Percentiles rank a stretch among this genome's conserved stretches.
These are phyloP conservation scores for Spiromastix sp. DNA, from an alignment of 2,329 filamentous ascomycete species.

Conservation along the genomic window DNA sequence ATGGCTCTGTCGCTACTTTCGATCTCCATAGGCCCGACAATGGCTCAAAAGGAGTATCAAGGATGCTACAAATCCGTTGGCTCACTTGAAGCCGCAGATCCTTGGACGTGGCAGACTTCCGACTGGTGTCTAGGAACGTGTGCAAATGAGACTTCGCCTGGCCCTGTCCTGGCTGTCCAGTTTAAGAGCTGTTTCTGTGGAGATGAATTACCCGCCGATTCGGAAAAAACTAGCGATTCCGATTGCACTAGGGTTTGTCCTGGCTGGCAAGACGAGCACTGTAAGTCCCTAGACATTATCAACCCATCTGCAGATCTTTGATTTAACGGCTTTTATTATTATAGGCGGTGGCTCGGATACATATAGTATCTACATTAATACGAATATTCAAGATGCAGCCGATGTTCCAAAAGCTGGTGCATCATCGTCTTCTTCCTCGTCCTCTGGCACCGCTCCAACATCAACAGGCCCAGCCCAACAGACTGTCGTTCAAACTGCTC, in stretches of 20 bases:
- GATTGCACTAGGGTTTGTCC: slow-evolving; percentile 58
- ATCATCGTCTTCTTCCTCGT: slow-evolving; percentile 16
- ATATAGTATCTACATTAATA: slow-evolving; percentile 44
- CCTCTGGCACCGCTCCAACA: slow-evolving; percentile 38
- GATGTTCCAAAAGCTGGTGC: slow-evolving; percentile 24
- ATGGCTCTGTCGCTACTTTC: slow-evolving; percentile 15
- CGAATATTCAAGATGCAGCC: slow-evolving; percentile 30
- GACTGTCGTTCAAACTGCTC: slow-evolving; percentile 17
- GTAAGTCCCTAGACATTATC: slow-evolving; percentile 39
- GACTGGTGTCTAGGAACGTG: slow-evolving; percentile 48
- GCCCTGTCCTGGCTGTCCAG: slow-evolving; percentile 50
- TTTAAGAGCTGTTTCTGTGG: slow-evolving; percentile 80
- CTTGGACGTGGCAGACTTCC: slow-evolving; percentile 42
- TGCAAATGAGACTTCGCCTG: slow-evolving; percentile 45
- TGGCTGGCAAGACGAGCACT: slow-evolving; percentile 52
- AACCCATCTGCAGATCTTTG: not conserved
- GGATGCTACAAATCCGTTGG: slow-evolving; percentile 43
- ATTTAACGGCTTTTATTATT: slow-evolving; percentile 15
- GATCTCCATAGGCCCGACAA: slow-evolving; percentile 4
- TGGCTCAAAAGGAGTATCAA: slow-evolving; percentile 15
- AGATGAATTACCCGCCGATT: slow-evolving; percentile 51
- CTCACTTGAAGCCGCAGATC: slow-evolving; percentile 39
- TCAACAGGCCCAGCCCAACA: slow-evolving; percentile 13
- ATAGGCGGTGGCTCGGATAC: slow-evolving; percentile 48
- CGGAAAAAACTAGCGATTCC: slow-evolving; percentile 43